phyloP scores from a whole-genome alignment of 306 rosid species.

The Medicago ruthenica region DNA sequence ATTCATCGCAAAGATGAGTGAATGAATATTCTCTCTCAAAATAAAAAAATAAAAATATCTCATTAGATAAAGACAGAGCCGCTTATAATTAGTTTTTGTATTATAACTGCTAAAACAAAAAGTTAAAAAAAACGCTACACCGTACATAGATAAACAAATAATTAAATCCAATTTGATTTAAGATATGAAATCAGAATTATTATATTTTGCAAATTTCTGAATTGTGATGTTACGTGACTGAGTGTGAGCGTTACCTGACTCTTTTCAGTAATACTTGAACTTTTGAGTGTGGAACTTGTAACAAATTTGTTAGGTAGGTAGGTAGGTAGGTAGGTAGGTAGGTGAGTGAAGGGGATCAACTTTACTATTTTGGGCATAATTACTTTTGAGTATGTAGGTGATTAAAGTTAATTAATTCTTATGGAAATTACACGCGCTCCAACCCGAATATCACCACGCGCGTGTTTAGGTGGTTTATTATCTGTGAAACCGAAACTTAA shows the following conservation, averaged over 20 bases:
- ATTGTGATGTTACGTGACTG: no score
- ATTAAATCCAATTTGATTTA: no score
- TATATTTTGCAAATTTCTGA: no score
- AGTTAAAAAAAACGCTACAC: no score
- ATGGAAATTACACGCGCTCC: background rate
- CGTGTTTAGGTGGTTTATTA: background rate
- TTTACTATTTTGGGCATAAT: background rate
- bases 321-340: no score
- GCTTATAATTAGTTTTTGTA: background rate
- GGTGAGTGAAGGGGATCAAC: background rate
- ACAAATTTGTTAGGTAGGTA: background rate
- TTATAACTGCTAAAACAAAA: background rate
- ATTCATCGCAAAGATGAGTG: no score
- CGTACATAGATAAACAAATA: no score
- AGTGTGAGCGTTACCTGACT: background rate
- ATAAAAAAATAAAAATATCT: background rate
- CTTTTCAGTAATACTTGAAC: background rate
- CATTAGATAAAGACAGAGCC: conserved; percentile 54
- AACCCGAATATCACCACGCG: background rate
- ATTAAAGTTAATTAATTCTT: no score
- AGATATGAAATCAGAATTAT: no score
- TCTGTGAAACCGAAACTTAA: background rate
- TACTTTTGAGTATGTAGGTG: no score
- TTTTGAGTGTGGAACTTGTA: background rate
- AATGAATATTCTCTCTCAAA: no score